Evolutionary conservation across 345 rosid genomes (phyloP).

Genomic region (Ceriops decandra): DNA sequence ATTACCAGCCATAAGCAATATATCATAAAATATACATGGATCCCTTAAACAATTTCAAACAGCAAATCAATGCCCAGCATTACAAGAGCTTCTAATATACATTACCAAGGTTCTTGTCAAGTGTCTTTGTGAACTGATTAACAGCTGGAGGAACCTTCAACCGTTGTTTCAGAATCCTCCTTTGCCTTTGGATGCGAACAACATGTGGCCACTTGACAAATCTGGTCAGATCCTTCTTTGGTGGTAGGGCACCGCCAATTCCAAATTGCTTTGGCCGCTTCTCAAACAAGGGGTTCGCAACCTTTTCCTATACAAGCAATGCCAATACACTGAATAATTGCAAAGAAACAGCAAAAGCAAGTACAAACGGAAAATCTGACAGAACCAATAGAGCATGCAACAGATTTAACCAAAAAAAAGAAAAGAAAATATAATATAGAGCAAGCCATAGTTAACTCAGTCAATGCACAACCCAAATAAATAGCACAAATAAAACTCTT

Average conservation of each 20-base stretch:
- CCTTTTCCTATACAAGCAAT: constrained; percentile 42
- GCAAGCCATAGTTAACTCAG: too few species aligned
- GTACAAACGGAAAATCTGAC: not conserved
- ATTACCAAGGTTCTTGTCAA: constrained; percentile 75
- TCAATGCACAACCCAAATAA: too few species aligned
- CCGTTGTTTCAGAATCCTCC: constrained; percentile 68
- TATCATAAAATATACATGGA: too few species aligned
- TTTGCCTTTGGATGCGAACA: constrained; percentile 68
- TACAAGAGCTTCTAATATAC: not conserved
- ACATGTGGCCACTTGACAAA: constrained; percentile 66
- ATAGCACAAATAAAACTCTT: too few species aligned
- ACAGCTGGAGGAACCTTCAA: constrained; percentile 82
- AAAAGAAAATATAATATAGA: not conserved
- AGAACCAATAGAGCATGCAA: not conserved
- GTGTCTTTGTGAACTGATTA: constrained; percentile 82
- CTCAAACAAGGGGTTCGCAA: constrained; percentile 64
- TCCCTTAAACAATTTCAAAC: not conserved
- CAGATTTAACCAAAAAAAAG: not conserved
- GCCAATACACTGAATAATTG: not conserved
- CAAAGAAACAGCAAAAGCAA: not conserved
- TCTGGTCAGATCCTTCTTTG: constrained; percentile 69
- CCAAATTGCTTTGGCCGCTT: constrained; percentile 81
- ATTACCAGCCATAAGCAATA: too few species aligned
- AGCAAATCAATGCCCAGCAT: not conserved
- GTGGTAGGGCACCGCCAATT: constrained; percentile 81